Evolutionary conservation across 495 filamentous ascomycete species (phyloP), one percentile per base, ranked within the genome.

Genomic region (Zalerion maritima): DNA sequence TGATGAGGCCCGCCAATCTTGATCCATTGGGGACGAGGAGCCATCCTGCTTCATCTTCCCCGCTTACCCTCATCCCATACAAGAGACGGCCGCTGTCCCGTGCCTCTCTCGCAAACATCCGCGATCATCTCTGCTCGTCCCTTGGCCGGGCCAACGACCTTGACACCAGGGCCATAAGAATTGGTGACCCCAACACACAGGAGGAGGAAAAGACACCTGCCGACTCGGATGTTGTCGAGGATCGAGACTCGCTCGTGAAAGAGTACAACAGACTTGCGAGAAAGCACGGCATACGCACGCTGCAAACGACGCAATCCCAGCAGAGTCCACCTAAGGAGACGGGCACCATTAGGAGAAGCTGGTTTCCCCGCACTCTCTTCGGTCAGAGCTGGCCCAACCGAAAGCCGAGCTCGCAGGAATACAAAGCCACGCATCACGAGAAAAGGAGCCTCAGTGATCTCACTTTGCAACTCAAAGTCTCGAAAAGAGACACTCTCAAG

Each of bases 211-310:
- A n/a, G n/a, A n/a, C n/a, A n/a, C n/a, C n/a, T n/a, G n/a, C 42
- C 2, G 60, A 64, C 14, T 34, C 43, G 4, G 58, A 65, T 24
- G 57, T 60, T 19, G 38, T 54, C 13, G 50, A 61, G 13, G 44
- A 56, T 19, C 55, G 56, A 21, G 33, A 40, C 6, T 40, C 46
- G 14, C 70, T 66, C 34, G 38, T 66, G 4, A 24, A 51, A 5
- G 58, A 70, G 40, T 75, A 71, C 34, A 75, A 73, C 38, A 45
- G 54, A 12, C 50, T 75, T 6, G 70, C 69, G 3, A 50, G 47
- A 22, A 64, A 60, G 58, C 43, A 64, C 36, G 60, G 60, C 21
- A 42, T 64, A 24, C 57, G 49, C 6, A 25, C 28, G 18, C 32
- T 61, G 1, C 38, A 43, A 21, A 29, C 36, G 5, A 24, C 22